Percentiles rank a stretch among this genome's conserved stretches.
Conservation (phyloP, 352 stramenopile species). For the Phytophthora capsici region DNA sequence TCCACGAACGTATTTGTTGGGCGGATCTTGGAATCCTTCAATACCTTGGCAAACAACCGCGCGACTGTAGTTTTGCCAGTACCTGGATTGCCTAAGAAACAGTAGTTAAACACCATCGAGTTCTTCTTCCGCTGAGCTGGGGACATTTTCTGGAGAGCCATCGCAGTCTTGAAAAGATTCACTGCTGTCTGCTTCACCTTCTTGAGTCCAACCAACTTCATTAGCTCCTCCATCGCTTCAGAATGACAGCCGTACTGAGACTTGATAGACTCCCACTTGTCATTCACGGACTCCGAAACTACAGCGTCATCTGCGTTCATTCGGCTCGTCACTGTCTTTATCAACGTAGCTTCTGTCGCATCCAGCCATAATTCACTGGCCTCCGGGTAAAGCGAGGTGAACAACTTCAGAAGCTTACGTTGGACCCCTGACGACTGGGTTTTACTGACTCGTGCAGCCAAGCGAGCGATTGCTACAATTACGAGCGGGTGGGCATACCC, state of each 20-base stretch:
- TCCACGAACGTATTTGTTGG: constrained; percentile 44
- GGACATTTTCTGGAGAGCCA: constrained; percentile 66
- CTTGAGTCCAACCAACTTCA: constrained; percentile 83
- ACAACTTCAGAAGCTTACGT: constrained; percentile 52
- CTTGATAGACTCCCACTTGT: constrained; percentile 76
- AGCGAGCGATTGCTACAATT: constrained; percentile 56
- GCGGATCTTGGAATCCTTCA: constrained; percentile 77
- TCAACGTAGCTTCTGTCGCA: constrained; percentile 24
- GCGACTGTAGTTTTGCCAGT: constrained; percentile 87
- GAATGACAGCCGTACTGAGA: constrained; percentile 52
- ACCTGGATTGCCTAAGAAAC: constrained; percentile 76
- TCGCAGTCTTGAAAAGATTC: constrained; percentile 75
- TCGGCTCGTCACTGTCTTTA: neutral
- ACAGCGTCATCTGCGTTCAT: neutral
- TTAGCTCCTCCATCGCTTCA: constrained; percentile 80
- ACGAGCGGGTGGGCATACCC: constrained; percentile 57
- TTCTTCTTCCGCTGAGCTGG: constrained; percentile 75
- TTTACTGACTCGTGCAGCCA: constrained; percentile 33
- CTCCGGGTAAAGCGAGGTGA: constrained; percentile 61
- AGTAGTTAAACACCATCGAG: constrained; percentile 69
- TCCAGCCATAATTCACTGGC: constrained; percentile 52
- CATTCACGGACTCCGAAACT: constrained; percentile 20
- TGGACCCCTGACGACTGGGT: constrained; percentile 23
- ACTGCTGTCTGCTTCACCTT: constrained; percentile 83
- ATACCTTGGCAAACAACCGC: constrained; percentile 80